These are phyloP conservation scores for Plasmodium sp. DNA, from an alignment of 169 alveolate species.

Conservation along the genomic window DNA sequence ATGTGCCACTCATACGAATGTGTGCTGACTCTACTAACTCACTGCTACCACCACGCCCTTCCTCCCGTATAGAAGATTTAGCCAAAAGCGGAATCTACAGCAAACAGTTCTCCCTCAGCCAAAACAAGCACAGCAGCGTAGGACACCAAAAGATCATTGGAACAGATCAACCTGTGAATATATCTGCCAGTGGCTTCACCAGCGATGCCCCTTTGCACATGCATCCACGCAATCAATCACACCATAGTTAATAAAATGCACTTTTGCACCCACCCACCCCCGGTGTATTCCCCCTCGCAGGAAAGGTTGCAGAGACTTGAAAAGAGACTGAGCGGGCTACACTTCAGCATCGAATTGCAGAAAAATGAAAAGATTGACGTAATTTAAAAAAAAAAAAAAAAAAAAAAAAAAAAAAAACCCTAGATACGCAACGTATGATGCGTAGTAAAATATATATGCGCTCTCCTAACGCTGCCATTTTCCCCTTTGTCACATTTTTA, in stretches of 20 bases:
- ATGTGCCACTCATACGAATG: neutral
- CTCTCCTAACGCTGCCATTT: neutral
- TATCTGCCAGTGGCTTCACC: neutral
- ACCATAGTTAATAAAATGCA: neutral
- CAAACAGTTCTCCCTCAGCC: constrained; percentile 65
- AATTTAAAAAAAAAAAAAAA: constrained; percentile 19
- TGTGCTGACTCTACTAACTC: neutral
- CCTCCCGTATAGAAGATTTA: constrained; percentile 14
- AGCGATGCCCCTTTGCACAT: neutral
- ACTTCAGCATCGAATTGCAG: constrained; percentile 61
- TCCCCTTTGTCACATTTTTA: neutral
- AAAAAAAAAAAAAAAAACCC: neutral
- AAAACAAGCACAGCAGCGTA: constrained; percentile 61
- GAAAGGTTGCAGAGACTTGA: constrained; percentile 66
- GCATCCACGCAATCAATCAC: neutral
- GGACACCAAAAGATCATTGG: neutral
- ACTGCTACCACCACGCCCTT: neutral
- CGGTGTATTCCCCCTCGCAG: neutral
- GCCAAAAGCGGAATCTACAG: constrained; percentile 45
- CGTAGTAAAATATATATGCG: neutral
- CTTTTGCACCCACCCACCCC: neutral
- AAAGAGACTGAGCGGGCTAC: constrained; percentile 67
- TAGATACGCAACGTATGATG: neutral
- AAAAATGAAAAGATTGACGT: constrained; percentile 72
- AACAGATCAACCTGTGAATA: neutral